These are phyloP conservation scores for Debaryomycetaceae sp. DNA, from an alignment of 1,139 yeast species.

Conservation along the genomic window DNA sequence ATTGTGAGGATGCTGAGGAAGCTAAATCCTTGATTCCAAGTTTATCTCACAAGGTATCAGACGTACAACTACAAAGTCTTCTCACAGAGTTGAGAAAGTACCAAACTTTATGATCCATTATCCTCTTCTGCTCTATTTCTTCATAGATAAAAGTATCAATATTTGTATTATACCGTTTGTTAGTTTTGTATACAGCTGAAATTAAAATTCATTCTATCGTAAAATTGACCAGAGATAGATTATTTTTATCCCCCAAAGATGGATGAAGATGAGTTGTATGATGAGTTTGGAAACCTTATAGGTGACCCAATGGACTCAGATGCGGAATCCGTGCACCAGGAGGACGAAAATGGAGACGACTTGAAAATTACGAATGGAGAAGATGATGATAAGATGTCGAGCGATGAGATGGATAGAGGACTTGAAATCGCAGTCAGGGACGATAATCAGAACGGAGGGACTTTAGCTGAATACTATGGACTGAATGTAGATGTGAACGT, in stretches of 20 bases:
- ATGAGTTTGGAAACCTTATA: slow-evolving; percentile 79
- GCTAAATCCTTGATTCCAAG: slow-evolving; percentile 94
- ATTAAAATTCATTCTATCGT: too few relatives aligned
- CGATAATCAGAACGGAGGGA: slow-evolving; percentile 21
- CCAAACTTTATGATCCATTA: slow-evolving; percentile 37
- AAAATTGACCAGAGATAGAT: background rate
- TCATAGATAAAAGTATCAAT: slow-evolving; percentile 4
- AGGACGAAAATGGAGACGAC: slow-evolving; percentile 5
- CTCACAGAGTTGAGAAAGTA: slow-evolving; percentile 79
- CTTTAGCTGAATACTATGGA: slow-evolving; percentile 13
- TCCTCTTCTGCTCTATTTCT: slow-evolving; percentile 1
- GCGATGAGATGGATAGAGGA: slow-evolving; percentile 13
- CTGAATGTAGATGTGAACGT: slow-evolving; percentile 53
- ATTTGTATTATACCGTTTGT: background rate
- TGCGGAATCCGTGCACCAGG: slow-evolving; percentile 27
- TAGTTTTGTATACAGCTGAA: background rate
- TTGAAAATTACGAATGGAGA: slow-evolving; percentile 10
- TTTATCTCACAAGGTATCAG: slow-evolving; percentile 73
- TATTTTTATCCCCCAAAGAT: slow-evolving; percentile 5
- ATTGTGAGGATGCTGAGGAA: slow-evolving; percentile 97
- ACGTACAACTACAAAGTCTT: slow-evolving; percentile 81
- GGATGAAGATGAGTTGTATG: slow-evolving; percentile 57
- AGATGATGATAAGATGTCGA: slow-evolving; percentile 13
- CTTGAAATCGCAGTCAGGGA: slow-evolving; percentile 15
- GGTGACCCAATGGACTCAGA: slow-evolving; percentile 51